A percentile compares a stretch with the other conserved stretches of the same genome.
Conservation (phyloP, 129 eudicot species). For the Kitagawia praeruptora region DNA sequence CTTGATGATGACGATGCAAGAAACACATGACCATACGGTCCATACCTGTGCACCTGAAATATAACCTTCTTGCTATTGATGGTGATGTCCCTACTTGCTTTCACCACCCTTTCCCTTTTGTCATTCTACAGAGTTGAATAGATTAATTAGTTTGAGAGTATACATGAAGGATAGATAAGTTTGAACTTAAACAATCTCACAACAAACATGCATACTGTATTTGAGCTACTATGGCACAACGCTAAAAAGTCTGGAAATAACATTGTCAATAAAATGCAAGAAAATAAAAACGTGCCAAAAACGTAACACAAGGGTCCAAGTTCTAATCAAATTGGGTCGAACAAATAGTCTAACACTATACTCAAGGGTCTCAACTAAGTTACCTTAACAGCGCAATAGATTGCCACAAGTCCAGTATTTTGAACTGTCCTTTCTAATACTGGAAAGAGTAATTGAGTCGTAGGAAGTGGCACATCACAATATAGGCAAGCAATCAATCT, state of each 20-base stretch:
- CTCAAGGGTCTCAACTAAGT: too few species aligned
- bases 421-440: neutral
- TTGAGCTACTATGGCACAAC: neutral
- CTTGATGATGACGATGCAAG: neutral
- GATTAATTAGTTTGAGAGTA: neutral
- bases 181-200: neutral
- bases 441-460: neutral
- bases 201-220: neutral
- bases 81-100: conserved; percentile 96
- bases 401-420: too few species aligned
- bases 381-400: too few species aligned
- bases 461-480: neutral
- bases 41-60: conserved; percentile 95
- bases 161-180: neutral
- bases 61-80: conserved; percentile 98
- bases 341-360: too few species aligned
- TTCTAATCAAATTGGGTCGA: too few species aligned
- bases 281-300: too few species aligned
- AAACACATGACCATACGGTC: conserved; percentile 29
- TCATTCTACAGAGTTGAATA: conserved; percentile 55
- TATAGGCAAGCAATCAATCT: neutral
- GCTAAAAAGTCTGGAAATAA: neutral
- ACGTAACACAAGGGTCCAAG: too few species aligned
- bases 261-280: too few species aligned
- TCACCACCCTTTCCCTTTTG: conserved; percentile 92